Percentiles rank a stretch among this genome's conserved stretches.
Conservation (phyloP, 352 stramenopile species). For the Plasmopara muralis region DNA sequence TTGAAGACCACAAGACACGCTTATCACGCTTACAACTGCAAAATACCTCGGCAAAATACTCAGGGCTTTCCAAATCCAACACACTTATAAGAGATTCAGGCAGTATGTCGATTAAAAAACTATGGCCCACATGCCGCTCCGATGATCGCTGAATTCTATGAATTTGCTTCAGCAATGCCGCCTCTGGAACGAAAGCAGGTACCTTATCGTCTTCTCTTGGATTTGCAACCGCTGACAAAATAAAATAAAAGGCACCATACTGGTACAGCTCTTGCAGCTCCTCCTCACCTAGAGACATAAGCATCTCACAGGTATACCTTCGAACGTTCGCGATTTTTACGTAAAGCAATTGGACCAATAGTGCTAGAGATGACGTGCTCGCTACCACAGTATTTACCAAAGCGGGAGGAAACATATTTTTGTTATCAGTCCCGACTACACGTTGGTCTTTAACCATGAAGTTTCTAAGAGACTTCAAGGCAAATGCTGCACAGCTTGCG, state of each 20-base stretch:
- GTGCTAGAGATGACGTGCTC: slow-evolving; percentile 33
- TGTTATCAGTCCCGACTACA: slow-evolving; percentile 12
- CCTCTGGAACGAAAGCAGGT: slow-evolving; percentile 47
- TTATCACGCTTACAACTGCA: slow-evolving; percentile 49
- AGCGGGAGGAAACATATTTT: slow-evolving; percentile 47
- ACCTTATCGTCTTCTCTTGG: slow-evolving; percentile 18
- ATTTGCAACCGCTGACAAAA: slow-evolving; percentile 39
- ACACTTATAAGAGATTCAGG: slow-evolving; percentile 65
- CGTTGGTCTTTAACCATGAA: slow-evolving; percentile 52
- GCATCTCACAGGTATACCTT: slow-evolving; percentile 53
- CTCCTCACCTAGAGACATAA: slow-evolving; percentile 42
- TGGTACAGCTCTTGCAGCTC: slow-evolving; percentile 47
- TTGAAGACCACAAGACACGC: slow-evolving; percentile 56
- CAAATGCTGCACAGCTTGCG: slow-evolving; percentile 34
- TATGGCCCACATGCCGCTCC: slow-evolving; percentile 45
- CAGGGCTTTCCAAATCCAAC: slow-evolving; percentile 54
- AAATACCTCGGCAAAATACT: slow-evolving; percentile 64
- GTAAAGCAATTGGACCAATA: slow-evolving; percentile 61
- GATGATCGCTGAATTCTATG: slow-evolving; percentile 54
- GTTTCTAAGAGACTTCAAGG: slow-evolving; percentile 55
- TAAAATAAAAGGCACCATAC: slow-evolving; percentile 69
- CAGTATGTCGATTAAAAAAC: slow-evolving; percentile 62
- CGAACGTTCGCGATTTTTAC: slow-evolving; percentile 46
- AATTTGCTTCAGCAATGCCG: slow-evolving; percentile 49
- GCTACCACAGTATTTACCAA: slow-evolving; percentile 54